Evolutionary conservation across 495 filamentous ascomycete genomes (phyloP), one percentile per base, ranked within the genome.

Genomic region (Trichoderma erinaceum): DNA sequence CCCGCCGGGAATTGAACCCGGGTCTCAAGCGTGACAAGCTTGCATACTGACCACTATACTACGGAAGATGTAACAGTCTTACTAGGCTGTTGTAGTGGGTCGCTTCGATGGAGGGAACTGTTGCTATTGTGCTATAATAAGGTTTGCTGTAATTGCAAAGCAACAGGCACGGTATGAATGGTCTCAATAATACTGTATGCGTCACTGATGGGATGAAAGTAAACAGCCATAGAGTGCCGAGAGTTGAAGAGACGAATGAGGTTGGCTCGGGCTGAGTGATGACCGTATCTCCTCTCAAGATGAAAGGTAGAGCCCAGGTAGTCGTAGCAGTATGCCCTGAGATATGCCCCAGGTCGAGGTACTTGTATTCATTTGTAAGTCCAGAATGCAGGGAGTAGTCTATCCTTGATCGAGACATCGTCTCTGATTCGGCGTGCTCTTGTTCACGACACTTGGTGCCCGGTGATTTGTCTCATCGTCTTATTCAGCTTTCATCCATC

Each of bases 21-120:
- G 65, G 65, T 66, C 65, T 66, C 65, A 48, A 66, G 65, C 65
- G 65, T 66, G 65, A 66, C 65, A 66, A 66, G 65, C 65, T 66
- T 48, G 65, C 63, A 65, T 65, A 65, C 63, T 65, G 63, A 65
- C 63, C 63, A 65, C 63, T 65, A 66, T 66, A 66, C 65, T 66
- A 66, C 65, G 65, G 65, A 66, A 66, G 65, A 66, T 25, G 23
- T 61, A 27, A 61, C 15, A 29, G 11, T 21, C 23, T 21, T 61
- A 12, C 3, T 13, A 61, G 50, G 12, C 56, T 61, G 56, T 61
- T 61, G 56, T 61, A 61, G 56, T 61, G 56, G 56, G 56, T 61
- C 56, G 56, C 56, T 61, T 61, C 56, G 56, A 61, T 61, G 56
- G 56, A 11, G 27, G 29, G 29, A 16, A 10, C 23, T 11, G 56